These are phyloP conservation scores for Truncatella angustata DNA, from an alignment of 2,329 filamentous ascomycete genomes.

Conservation along the genomic window DNA sequence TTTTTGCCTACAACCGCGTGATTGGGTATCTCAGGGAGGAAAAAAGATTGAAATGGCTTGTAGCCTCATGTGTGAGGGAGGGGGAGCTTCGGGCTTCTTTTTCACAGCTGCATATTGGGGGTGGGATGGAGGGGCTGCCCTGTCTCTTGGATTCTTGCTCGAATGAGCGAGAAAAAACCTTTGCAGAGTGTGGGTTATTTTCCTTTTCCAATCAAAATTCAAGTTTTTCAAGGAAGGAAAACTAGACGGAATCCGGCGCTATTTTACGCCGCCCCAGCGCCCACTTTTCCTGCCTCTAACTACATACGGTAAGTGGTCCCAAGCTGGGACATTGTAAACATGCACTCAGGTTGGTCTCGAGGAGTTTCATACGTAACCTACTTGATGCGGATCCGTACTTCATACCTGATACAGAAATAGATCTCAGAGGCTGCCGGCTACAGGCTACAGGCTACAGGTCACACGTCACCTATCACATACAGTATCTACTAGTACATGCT, in stretches of 20 bases:
- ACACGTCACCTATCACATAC: too few species aligned
- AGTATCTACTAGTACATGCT: too few species aligned
- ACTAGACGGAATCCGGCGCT: conserved; percentile 8
- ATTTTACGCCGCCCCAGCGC: conserved; percentile 6
- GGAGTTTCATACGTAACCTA: too few species aligned
- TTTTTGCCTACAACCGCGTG: conserved; percentile 12
- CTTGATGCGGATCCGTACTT: too few species aligned
- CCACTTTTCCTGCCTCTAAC: too few species aligned
- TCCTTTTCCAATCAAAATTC: conserved; percentile 3
- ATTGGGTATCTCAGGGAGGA: conserved; percentile 16
- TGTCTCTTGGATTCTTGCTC: too few species aligned
- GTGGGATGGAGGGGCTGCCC: conserved; percentile 8
- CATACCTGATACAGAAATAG: too few species aligned
- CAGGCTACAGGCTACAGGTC: neutral
- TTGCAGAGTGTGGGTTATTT: conserved; percentile 9
- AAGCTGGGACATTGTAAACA: too few species aligned
- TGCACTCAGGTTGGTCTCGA: too few species aligned
- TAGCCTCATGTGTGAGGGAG: conserved; percentile 9
- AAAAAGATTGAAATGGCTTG: conserved; percentile 9
- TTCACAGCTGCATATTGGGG: conserved; percentile 6
- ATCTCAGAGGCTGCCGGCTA: too few species aligned
- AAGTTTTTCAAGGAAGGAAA: conserved; percentile 1
- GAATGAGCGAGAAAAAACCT: conserved; percentile 8
- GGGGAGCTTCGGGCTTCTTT: too few species aligned
- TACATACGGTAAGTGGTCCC: too few species aligned